phyloP scores from a whole-genome alignment of 2,329 filamentous ascomycete species.

The Stachybotrys echinatus region DNA sequence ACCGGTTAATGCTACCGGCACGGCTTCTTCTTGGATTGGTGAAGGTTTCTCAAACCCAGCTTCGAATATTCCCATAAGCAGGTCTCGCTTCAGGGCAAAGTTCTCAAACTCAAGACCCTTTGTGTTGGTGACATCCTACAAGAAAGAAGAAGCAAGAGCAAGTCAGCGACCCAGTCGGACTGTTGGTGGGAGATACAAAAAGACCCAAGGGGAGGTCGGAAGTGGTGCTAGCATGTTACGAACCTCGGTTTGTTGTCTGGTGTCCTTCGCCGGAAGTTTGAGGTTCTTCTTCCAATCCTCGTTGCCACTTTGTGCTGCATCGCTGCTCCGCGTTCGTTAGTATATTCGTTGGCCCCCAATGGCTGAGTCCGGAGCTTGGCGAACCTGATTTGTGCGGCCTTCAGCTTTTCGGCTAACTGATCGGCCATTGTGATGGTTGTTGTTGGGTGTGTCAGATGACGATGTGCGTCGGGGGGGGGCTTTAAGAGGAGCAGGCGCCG shows the following conservation, averaged over 20 bases:
- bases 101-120: conserved; percentile 98
- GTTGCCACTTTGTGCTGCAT: conserved; percentile 36
- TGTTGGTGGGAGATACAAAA: no score
- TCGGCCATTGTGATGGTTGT: conserved; percentile 34
- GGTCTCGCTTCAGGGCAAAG: conserved; percentile 87
- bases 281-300: conserved; percentile 72
- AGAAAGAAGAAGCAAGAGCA: conserved; percentile 1
- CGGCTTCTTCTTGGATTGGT: conserved; percentile 98
- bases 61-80: conserved; percentile 99
- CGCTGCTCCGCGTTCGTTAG: conserved; percentile 34
- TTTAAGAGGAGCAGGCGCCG: no score
- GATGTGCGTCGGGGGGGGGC: conserved; percentile 1
- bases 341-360: conserved; percentile 16
- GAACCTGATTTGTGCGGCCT: conserved; percentile 35
- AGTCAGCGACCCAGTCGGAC: no score
- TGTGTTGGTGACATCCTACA: conserved; percentile 91
- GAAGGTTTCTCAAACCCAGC: conserved; percentile 98
- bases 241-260: conserved; percentile 76
- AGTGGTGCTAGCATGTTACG: conserved; percentile 4
- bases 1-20: conserved; percentile 91
- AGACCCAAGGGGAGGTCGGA: conserved; percentile 5
- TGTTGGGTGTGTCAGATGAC: conserved; percentile 18
- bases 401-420: conserved; percentile 39
- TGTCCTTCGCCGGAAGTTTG: conserved; percentile 69
- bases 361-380: conserved; percentile 15